Conservation (phyloP, 768 basidiomycete species). For the Jaapia argillacea region DNA sequence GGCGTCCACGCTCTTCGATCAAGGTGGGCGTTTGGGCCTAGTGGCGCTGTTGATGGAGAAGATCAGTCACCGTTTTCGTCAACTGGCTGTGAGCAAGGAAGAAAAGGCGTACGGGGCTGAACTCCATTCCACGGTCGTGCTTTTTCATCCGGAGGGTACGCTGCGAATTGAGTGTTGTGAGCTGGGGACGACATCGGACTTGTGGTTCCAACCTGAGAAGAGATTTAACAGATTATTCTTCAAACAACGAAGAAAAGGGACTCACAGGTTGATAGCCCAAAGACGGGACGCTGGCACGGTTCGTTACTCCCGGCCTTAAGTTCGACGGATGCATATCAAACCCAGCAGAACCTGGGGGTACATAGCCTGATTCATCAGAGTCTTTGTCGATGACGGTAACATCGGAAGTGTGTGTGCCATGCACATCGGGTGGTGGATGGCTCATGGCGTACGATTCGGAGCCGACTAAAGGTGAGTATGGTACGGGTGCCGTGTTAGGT, state of each 20-base stretch:
- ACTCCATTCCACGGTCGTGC: background rate
- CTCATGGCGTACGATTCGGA: background rate
- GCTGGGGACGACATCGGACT: background rate
- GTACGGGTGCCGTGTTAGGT: background rate
- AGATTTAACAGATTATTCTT: background rate
- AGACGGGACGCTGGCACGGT: background rate
- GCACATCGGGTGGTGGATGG: background rate
- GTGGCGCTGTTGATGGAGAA: background rate
- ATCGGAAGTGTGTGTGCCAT: background rate
- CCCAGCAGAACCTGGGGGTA: too few relatives aligned
- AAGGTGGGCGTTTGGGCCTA: background rate
- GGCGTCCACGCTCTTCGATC: conserved; percentile 26
- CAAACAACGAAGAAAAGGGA: background rate
- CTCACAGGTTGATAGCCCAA: background rate
- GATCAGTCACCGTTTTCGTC: background rate
- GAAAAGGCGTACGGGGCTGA: background rate
- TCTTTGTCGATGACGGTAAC: background rate
- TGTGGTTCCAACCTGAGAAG: background rate
- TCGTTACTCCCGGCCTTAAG: too few relatives aligned
- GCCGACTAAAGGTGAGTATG: background rate
- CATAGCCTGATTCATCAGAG: too few relatives aligned
- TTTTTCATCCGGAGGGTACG: background rate
- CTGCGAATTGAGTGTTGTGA: background rate
- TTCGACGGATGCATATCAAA: too few relatives aligned
- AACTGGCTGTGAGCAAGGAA: background rate